Base-by-base conservation (phyloP, 805 yeast species). In the Ogataea corticis region DNA sequence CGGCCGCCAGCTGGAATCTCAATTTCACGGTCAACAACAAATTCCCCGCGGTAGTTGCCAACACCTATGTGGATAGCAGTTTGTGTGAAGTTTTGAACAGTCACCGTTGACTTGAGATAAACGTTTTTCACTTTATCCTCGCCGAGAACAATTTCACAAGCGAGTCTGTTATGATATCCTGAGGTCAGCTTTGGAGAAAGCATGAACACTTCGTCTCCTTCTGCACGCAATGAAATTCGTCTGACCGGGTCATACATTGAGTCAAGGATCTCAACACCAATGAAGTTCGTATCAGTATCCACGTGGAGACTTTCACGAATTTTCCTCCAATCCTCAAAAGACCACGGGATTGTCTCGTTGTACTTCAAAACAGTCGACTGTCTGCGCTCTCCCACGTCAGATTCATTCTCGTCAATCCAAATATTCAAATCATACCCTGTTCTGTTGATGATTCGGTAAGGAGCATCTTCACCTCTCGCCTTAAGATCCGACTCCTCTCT, bases 311-410 rank as follows among this genome's bases (percentile, higher is more conserved):
- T 80, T 58, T 92, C 96, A 64, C 99, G 82, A 18, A 90, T 77
- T 25, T 75, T 75, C 50, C 87, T 75, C 97, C 98, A 94, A 60
- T 92, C 97, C 57, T 91, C 96, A 69, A 95, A 95, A 33, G 90
- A 82, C 97, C 98, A 94, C 1, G 87, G 85, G 4, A 79, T 61
- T 3, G 66, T 63, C 4, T 77, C 79, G 1, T 77, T 77, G 41
- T 80, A 72, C 32, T 69, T 63, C 13, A 87, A 59, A 0, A 56
- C 31, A 0, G 74, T 70, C 13, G 65, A 38, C 63, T 67, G 52
- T 38, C 57, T 52, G 42, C 66, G 33, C 44, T 63, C 53, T 27
- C 57, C 47, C 19, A 59, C 31, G 11, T 52, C 52, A 25, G 53
- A 23, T 34, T 52, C 59, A 2, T 64, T 57, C 25, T 61, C 72